These are phyloP conservation scores for Backusella luteola DNA, from an alignment of 192 early-diverging fungal species.

Conservation along the genomic window DNA sequence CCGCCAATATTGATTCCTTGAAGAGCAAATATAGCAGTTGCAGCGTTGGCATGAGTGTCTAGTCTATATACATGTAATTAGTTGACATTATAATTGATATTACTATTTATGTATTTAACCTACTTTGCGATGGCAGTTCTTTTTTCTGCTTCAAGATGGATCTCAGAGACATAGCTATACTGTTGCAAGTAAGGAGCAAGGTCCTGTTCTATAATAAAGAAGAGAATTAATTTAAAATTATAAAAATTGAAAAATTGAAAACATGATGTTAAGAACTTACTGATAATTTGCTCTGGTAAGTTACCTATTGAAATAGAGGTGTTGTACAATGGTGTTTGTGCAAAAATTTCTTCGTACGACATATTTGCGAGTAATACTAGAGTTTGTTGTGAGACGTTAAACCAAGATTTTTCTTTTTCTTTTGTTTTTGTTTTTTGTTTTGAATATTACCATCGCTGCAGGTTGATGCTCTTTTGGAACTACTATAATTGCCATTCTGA, in stretches of 20 bases:
- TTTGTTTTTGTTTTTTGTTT: background rate
- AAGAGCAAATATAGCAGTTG: slow-evolving; percentile 78
- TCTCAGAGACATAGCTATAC: slow-evolving; percentile 75
- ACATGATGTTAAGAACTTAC: background rate
- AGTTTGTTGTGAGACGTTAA: background rate
- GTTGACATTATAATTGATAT: background rate
- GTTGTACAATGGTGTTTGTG: slow-evolving; percentile 77
- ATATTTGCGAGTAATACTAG: slow-evolving; percentile 23
- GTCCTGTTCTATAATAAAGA: slow-evolving; percentile 46
- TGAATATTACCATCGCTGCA: slow-evolving; percentile 2
- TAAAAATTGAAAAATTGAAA: background rate
- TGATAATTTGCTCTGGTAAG: slow-evolving; percentile 66
- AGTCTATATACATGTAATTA: slow-evolving; percentile 32
- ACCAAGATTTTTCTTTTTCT: background rate
- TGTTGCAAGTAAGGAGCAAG: slow-evolving; percentile 72
- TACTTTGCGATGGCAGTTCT: slow-evolving; percentile 59
- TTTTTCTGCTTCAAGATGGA: slow-evolving; percentile 73
- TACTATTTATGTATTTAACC: background rate
- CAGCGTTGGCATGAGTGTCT: slow-evolving; percentile 87
- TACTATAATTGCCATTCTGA: background rate
- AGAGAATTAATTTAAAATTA: background rate
- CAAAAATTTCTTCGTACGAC: slow-evolving; percentile 69
- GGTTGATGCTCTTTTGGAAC: background rate
- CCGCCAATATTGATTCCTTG: slow-evolving; percentile 72
- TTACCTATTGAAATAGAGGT: slow-evolving; percentile 88